Conservation (phyloP, 2,329 filamentous ascomycete species). For the Aspergillus cejpii region DNA sequence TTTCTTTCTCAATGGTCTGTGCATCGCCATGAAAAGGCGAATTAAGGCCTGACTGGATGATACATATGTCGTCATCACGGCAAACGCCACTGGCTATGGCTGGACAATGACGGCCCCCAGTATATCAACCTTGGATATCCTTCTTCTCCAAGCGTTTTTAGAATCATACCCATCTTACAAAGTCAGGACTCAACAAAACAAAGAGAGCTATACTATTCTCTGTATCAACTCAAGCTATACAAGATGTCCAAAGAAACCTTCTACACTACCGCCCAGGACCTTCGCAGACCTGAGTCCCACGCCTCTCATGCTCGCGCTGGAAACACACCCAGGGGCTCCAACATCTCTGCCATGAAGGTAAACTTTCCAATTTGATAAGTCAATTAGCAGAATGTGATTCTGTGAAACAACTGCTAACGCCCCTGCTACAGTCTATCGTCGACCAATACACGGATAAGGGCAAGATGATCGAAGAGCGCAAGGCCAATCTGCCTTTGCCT, state of each 20-base stretch:
- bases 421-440: constrained; percentile 30
- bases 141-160: not conserved
- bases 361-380: constrained; percentile 2
- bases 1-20: not conserved
- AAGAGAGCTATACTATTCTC: not conserved
- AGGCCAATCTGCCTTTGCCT: constrained; percentile 70
- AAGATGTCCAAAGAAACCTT: constrained; percentile 39
- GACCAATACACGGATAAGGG: constrained; percentile 48
- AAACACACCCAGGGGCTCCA: constrained; percentile 39
- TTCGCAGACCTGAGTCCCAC: constrained; percentile 44
- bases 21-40: not conserved
- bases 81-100: not conserved
- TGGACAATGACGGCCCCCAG: not conserved
- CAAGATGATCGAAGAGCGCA: constrained; percentile 59
- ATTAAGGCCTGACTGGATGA: not conserved
- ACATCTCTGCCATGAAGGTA: constrained; percentile 45
- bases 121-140: not conserved
- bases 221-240: not conserved
- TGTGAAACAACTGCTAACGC: constrained; percentile 3
- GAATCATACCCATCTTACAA: not conserved
- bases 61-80: not conserved
- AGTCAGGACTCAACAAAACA: not conserved
- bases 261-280: constrained; percentile 45
- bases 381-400: too few species aligned
- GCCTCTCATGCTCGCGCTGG: constrained; percentile 38